Conservation (phyloP, 108 stramenopile species). For the Ochromonas danica region DNA sequence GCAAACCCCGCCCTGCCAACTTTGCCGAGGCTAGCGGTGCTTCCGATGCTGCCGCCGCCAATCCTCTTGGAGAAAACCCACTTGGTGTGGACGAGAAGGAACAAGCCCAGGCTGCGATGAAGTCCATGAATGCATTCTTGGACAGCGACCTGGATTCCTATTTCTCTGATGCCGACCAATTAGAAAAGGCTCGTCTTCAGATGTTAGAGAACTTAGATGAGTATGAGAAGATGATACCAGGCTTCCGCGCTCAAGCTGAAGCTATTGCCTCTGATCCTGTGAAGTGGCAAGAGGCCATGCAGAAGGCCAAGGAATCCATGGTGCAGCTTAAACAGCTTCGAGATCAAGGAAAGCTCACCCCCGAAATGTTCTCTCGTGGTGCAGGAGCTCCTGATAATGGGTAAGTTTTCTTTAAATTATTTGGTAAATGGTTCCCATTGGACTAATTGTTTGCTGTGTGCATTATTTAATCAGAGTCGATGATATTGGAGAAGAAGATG, state of each 20-base stretch:
- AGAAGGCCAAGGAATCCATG: not conserved
- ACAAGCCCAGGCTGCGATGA: not conserved
- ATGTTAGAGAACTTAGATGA: not conserved
- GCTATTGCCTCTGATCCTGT: not conserved
- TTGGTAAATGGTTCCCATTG: not conserved
- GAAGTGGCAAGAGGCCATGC: slow-evolving; percentile 19
- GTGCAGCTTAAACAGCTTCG: not conserved
- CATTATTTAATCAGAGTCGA: not conserved
- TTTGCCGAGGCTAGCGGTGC: not conserved
- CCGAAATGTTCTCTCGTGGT: not conserved
- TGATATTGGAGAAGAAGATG: slow-evolving; percentile 3
- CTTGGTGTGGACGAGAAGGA: not conserved
- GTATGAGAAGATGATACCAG: slow-evolving; percentile 21
- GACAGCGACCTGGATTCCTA: not conserved
- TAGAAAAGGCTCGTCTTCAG: not conserved
- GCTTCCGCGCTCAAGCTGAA: not conserved
- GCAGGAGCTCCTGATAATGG: not conserved
- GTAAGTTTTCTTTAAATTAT: not conserved
- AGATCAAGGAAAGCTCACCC: not conserved
- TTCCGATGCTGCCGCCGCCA: not conserved
- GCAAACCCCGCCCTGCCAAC: not conserved
- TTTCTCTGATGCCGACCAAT: not conserved
- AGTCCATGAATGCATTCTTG: not conserved
- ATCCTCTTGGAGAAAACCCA: not conserved
- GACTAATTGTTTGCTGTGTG: not conserved